Conservation (phyloP, 2,329 filamentous ascomycete genomes). For the Endoconidiophora laricicola region DNA sequence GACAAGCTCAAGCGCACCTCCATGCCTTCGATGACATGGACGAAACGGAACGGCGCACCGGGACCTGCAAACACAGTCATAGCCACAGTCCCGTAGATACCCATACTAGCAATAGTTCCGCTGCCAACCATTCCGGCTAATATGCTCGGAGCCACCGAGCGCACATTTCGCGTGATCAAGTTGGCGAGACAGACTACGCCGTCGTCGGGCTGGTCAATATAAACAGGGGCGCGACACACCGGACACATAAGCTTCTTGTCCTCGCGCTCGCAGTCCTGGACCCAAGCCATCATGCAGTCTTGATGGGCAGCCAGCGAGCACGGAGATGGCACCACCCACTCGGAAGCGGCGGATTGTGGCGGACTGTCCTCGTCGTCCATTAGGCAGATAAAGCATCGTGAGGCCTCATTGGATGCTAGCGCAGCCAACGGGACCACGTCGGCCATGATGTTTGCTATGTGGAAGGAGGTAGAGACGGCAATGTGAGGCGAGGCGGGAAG, state of each 20-base stretch:
- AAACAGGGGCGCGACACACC: slow-evolving; percentile 72
- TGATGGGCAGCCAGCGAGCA: slow-evolving; percentile 88
- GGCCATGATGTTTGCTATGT: background rate
- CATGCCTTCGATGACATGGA: slow-evolving; percentile 19
- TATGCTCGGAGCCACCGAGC: slow-evolving; percentile 41
- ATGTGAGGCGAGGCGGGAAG: background rate
- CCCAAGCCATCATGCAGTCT: slow-evolving; percentile 76
- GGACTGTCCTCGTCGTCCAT: slow-evolving; percentile 33
- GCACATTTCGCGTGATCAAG: slow-evolving; percentile 35
- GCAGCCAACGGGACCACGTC: slow-evolving; percentile 1
- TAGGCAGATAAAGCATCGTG: slow-evolving; percentile 47
- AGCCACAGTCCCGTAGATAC: slow-evolving; percentile 35
- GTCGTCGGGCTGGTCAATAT: slow-evolving; percentile 58
- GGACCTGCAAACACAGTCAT: slow-evolving; percentile 36
- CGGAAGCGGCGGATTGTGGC: slow-evolving; percentile 23
- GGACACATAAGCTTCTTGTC: slow-evolving; percentile 61
- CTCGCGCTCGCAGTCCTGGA: slow-evolving; percentile 65
- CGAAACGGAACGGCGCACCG: slow-evolving; percentile 26
- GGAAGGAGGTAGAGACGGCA: background rate
- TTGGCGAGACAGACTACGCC: slow-evolving; percentile 52
- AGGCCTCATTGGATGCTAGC: slow-evolving; percentile 5
- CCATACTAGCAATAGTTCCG: slow-evolving; percentile 34
- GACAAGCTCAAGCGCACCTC: slow-evolving; percentile 12
- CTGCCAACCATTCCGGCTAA: slow-evolving; percentile 32
- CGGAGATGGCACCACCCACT: slow-evolving; percentile 77